Conservation (phyloP, 192 early-diverging fungal genomes). For the Cetraspora pellucida region DNA sequence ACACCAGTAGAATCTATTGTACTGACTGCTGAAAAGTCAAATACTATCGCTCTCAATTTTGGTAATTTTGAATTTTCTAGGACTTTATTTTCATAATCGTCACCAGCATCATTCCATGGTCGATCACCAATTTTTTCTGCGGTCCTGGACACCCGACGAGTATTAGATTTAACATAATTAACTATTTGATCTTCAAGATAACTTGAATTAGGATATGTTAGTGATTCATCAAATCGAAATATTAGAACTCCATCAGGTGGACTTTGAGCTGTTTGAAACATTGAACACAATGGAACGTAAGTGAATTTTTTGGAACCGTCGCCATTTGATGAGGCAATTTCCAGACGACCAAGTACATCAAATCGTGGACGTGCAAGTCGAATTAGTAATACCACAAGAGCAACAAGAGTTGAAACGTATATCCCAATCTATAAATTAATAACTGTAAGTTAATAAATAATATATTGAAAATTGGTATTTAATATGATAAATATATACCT, state of each 20-base stretch:
- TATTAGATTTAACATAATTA: conserved; percentile 44
- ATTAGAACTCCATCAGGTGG: conserved; percentile 69
- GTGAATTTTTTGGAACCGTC: conserved; percentile 32
- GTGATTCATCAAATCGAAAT: conserved; percentile 64
- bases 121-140: conserved; percentile 50
- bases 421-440: conserved; percentile 66
- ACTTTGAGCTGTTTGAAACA: neutral
- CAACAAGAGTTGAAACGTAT: conserved; percentile 72
- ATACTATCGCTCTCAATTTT: conserved; percentile 69
- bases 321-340: conserved; percentile 33
- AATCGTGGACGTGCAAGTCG: conserved; percentile 75
- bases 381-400: conserved; percentile 76
- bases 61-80: conserved; percentile 38
- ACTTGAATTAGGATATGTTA: conserved; percentile 71
- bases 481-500: conserved; percentile 48
- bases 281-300: conserved; percentile 36
- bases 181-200: conserved; percentile 59
- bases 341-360: conserved; percentile 50
- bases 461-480: neutral
- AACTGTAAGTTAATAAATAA: neutral
- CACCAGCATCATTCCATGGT: conserved; percentile 57
- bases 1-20: conserved; percentile 80
- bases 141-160: conserved; percentile 44
- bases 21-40: conserved; percentile 85
- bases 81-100: conserved; percentile 48